Conservation (phyloP, 805 yeast genomes). For the Kregervanrija fluxuum region DNA sequence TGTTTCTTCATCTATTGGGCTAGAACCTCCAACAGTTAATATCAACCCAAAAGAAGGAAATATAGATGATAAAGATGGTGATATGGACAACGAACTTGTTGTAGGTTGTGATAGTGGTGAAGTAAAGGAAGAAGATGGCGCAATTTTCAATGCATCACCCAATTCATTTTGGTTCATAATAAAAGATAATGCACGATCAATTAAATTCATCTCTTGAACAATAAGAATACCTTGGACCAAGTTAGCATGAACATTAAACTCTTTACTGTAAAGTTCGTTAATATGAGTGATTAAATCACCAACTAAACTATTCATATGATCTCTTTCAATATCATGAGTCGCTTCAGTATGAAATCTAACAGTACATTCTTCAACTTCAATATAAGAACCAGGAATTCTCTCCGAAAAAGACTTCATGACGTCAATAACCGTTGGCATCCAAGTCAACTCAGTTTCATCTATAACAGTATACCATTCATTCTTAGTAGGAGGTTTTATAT, state of each 20-base stretch:
- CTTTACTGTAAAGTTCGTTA: slow-evolving; percentile 61
- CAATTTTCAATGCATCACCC: slow-evolving; percentile 10
- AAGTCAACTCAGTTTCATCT: slow-evolving; percentile 44
- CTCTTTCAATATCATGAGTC: slow-evolving; percentile 51
- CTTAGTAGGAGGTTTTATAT: slow-evolving; percentile 46
- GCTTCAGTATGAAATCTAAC: slow-evolving; percentile 70
- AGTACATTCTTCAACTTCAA: slow-evolving; percentile 69
- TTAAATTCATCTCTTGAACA: slow-evolving; percentile 58
- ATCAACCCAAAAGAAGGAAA: slow-evolving; percentile 31
- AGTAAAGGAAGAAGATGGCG: slow-evolving; percentile 19
- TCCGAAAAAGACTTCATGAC: slow-evolving; percentile 58
- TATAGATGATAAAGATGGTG: slow-evolving; percentile 6
- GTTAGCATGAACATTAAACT: slow-evolving; percentile 65
- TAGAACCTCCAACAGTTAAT: slow-evolving; percentile 57
- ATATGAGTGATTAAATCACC: slow-evolving; percentile 85
- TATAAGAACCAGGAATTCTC: slow-evolving; percentile 71
- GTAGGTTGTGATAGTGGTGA: slow-evolving; percentile 12
- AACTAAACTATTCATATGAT: slow-evolving; percentile 57
- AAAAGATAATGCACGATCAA: slow-evolving; percentile 49
- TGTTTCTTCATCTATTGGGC: slow-evolving; percentile 63
- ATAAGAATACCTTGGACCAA: slow-evolving; percentile 61
- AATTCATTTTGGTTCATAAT: slow-evolving; percentile 31
- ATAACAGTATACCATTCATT: slow-evolving; percentile 58
- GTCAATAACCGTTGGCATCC: slow-evolving; percentile 54
- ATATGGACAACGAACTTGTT: slow-evolving; percentile 6